These are phyloP conservation scores for Ustilago hordei DNA, from an alignment of 1,284 basidiomycete species.

Conservation along the genomic window DNA sequence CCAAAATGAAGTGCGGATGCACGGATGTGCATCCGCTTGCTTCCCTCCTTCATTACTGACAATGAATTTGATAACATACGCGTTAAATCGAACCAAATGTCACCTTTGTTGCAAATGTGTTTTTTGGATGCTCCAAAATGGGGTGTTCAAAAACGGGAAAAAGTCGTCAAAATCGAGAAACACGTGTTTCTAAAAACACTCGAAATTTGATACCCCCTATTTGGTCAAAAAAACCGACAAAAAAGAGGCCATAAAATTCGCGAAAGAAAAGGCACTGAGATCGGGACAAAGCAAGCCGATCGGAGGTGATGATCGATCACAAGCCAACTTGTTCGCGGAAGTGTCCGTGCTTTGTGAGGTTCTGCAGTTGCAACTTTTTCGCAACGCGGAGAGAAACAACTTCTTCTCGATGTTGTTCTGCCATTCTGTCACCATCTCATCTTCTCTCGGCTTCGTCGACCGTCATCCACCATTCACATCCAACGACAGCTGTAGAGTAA, in stretches of 20 bases:
- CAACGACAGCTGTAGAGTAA: not conserved
- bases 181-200: too few species aligned
- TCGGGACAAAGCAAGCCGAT: conserved; percentile 16
- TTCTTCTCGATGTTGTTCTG: conserved; percentile 17
- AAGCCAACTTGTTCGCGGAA: not conserved
- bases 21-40: too few species aligned
- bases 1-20: too few species aligned
- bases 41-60: too few species aligned
- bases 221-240: not conserved
- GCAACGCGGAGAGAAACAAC: conserved; percentile 23
- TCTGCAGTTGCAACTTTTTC: conserved; percentile 19
- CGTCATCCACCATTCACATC: not conserved
- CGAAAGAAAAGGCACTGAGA: conserved; percentile 1
- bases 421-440: conserved; percentile 3
- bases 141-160: too few species aligned
- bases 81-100: too few species aligned
- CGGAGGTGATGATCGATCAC: conserved; percentile 27
- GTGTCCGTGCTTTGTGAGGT: conserved; percentile 6
- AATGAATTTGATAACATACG: too few species aligned
- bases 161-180: too few species aligned
- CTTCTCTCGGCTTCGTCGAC: conserved; percentile 12
- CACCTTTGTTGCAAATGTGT: too few species aligned
- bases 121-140: too few species aligned
- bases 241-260: conserved; percentile 6
- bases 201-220: too few species aligned